A percentile compares a stretch with the other conserved stretches of the same genome.
Conservation (phyloP, 2,329 filamentous ascomycete genomes). For the Microdochium trichocladiopsis region DNA sequence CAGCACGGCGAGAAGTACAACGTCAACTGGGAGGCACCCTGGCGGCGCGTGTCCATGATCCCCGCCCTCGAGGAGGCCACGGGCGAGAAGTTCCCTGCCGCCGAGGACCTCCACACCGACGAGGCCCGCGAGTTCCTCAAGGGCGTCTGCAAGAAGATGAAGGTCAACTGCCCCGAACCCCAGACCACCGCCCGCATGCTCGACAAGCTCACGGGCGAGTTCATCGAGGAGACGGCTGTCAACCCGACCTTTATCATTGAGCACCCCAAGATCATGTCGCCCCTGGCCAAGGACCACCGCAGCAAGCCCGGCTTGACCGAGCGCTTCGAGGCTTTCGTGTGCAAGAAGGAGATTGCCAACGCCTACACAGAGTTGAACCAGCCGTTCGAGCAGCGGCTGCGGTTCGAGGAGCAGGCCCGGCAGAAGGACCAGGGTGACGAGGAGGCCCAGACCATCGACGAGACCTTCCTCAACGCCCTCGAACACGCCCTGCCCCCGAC, state of each 20-base stretch:
- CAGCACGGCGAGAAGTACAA: constrained; percentile 80
- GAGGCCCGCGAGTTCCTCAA: constrained; percentile 88
- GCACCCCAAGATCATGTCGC: constrained; percentile 75
- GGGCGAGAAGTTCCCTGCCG: constrained; percentile 89
- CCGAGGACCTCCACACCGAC: constrained; percentile 80
- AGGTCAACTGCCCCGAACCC: constrained; percentile 82
- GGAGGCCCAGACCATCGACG: constrained; percentile 91
- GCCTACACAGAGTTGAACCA: constrained; percentile 97
- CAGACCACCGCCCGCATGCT: constrained; percentile 94
- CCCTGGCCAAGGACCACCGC: constrained; percentile 92
- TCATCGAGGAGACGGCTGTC: constrained; percentile 87
- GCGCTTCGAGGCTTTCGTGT: constrained; percentile 95
- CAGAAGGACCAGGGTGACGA: constrained; percentile 97
- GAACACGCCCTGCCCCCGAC: constrained; percentile 92
- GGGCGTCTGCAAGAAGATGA: constrained; percentile 77
- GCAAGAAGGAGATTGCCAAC: constrained; percentile 95
- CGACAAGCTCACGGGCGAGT: constrained; percentile 89
- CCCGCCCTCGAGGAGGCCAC: constrained; percentile 81
- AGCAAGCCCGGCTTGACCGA: constrained; percentile 78
- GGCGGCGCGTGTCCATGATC: constrained; percentile 95
- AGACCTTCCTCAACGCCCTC: constrained; percentile 86
- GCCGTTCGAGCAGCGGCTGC: constrained; percentile 85
- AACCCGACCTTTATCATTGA: constrained; percentile 89
- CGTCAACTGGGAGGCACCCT: constrained; percentile 94
- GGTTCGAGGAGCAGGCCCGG: constrained; percentile 89